These are phyloP conservation scores for Setaria italica DNA, from an alignment of 202 grass and related monocot genomes.

Conservation along the genomic window DNA sequence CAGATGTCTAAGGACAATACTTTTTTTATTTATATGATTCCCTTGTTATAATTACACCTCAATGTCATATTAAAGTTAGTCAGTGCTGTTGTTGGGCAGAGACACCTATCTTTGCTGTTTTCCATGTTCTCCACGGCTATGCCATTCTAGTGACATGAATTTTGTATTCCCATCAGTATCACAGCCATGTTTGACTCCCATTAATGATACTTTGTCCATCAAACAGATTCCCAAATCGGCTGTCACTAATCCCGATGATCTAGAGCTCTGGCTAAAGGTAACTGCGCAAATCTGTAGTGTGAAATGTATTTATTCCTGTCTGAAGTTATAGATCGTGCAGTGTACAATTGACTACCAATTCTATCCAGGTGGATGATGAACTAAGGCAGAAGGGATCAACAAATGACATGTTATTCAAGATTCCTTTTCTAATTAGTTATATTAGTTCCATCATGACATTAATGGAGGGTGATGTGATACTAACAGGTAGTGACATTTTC, in stretches of 20 bases:
- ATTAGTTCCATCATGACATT: constrained; percentile 96
- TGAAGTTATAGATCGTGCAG: neutral
- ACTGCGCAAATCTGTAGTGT: constrained; percentile 22
- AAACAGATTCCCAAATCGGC: constrained; percentile 86
- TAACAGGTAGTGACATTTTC: constrained; percentile 66
- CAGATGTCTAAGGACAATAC: neutral
- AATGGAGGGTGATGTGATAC: constrained; percentile 95
- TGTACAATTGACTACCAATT: constrained; percentile 32
- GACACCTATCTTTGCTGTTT: constrained; percentile 9
- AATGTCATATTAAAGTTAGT: constrained; percentile 21
- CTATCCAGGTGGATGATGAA: constrained; percentile 83
- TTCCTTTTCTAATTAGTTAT: constrained; percentile 95
- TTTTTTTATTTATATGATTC: neutral
- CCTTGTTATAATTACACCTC: constrained; percentile 2
- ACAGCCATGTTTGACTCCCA: neutral
- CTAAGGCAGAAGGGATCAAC: constrained; percentile 90
- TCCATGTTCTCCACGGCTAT: neutral
- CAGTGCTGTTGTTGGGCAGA: neutral
- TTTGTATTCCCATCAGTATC: neutral
- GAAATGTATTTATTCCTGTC: neutral
- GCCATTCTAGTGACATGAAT: constrained; percentile 10
- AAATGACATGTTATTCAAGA: constrained; percentile 94
- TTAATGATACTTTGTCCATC: constrained; percentile 40
- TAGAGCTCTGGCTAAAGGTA: constrained; percentile 98
- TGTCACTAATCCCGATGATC: constrained; percentile 77